phyloP scores from a whole-genome alignment of 176 grass and related monocot species.

The Carex kokanica region DNA sequence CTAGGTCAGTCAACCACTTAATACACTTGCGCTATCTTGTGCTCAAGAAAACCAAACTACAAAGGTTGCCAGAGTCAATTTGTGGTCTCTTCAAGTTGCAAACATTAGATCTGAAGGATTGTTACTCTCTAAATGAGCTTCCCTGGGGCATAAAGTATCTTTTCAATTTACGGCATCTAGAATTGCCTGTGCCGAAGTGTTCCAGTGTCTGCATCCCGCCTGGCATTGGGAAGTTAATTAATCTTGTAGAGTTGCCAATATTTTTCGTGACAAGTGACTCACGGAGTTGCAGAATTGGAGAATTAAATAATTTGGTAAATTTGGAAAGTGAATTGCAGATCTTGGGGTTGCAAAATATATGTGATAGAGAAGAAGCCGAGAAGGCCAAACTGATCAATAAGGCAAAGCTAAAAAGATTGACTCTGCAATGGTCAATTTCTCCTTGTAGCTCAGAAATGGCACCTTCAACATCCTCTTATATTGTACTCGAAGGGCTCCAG shows the following conservation, averaged over 20 bases:
- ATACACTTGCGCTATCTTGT: slow-evolving; percentile 1
- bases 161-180: slow-evolving; percentile 32
- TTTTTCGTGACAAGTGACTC: slow-evolving; percentile 23
- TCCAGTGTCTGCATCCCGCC: slow-evolving; percentile 12
- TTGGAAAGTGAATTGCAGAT: slow-evolving; percentile 38
- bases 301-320: slow-evolving; percentile 34
- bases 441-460: neutral
- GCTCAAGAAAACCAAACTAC: neutral
- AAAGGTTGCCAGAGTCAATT: neutral
- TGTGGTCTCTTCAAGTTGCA: slow-evolving; percentile 41
- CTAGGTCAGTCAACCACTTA: neutral
- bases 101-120: slow-evolving; percentile 33
- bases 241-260: slow-evolving; percentile 33
- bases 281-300: slow-evolving; percentile 26
- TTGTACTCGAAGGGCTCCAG: slow-evolving; percentile 3
- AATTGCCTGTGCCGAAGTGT: slow-evolving; percentile 16
- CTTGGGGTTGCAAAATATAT: slow-evolving; percentile 30
- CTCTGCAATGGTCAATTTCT: slow-evolving; percentile 30
- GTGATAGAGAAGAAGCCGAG: neutral
- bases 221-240: slow-evolving; percentile 35
- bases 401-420: slow-evolving; percentile 25
- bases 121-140: slow-evolving; percentile 26
- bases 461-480: slow-evolving; percentile 1
- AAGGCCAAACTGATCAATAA: slow-evolving; percentile 15
- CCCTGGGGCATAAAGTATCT: slow-evolving; percentile 37